Base-by-base conservation (phyloP, 2,329 filamentous ascomycete genomes). In the Monilinia fructicola region DNA sequence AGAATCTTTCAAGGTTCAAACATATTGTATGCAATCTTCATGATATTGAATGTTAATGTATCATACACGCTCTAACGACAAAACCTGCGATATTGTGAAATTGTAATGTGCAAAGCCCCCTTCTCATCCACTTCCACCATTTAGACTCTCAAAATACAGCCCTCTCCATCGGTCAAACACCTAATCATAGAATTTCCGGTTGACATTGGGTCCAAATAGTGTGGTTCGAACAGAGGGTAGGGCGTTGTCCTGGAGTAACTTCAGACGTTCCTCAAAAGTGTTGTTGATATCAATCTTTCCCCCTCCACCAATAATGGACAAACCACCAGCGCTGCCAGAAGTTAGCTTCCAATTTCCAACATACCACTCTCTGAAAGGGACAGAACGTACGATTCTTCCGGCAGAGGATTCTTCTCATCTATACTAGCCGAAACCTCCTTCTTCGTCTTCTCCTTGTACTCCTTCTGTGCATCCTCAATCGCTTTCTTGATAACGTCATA, bases 261-360 rank as follows among this genome's bases (percentile, higher is more conserved):
- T 86, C 79, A 99, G 83, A 72, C 95, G 89, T 77, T 96, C 91
- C 78, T 98, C 95, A 73, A 98, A 91, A 65, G 95, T 98, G 83
- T 99, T 98, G 86, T 97, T 93, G 79, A 99, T 94, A 75, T 97
- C 93, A 78, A 99, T 98, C 85, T 94, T 97, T 78, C 95, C 95
- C 71, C 84, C 84, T 72, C 90, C 89, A 71, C 93, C 92, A 65
- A 96, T 80, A 71, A 99, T 87, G 67, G 86, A 78, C 67, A 96
- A 84, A 74, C 95, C 95, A 68, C 95, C 95, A 68, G 93, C 85
- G 75, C 95, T 98, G 73, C 69, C 14, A 38, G 11, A 46, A 56
- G 55, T 68, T 65, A 70, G 67, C 31, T 64, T 53, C 31, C 38
- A 31, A 6, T 21, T 28, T n/a, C 55, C 44, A 55, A 64, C 16